Base-by-base conservation (phyloP, 148 eudicot genomes). In the Camellia lanceoleosa region DNA sequence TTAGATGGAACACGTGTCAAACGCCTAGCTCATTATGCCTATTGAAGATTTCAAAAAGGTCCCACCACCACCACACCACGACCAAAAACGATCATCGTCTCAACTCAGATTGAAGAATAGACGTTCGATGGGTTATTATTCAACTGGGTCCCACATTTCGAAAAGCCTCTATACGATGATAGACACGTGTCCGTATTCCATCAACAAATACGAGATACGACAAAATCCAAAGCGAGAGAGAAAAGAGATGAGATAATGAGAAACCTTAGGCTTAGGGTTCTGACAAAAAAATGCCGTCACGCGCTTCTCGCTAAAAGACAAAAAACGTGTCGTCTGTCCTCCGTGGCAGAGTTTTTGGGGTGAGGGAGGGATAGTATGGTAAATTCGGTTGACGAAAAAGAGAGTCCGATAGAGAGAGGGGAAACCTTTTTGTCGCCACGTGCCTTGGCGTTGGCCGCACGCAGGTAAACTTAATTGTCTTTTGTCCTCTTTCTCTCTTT, bases 391-490 rank as follows among this genome's bases (percentile, higher is more conserved):
- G 43, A 18, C 30, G 1, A 0, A 8, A 43, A 43, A 5, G 0
- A 7, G 52, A 13, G 52, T 30, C 38, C 38, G 38, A 30, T 30
- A 30, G 38, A 30, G 5, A 70, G 83, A 59, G 19, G 62, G 49
- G 64, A 51, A 59, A 73, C n/a, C 55, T 42, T 72, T 80, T 83
- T 84, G 82, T 82, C 87, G 87, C 76, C 84, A 84, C 86, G 88
- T 88, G 88, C 79, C 78, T 79, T 83, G 82, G 90, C 86, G 90
- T 85, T 82, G 79, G 83, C 86, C 81, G 79, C 86, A 88, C 88
- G 88, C 90, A 64, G 83, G 80, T 47, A 78, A 71, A 84, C 52
- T 54, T 20, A 19, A 47, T 85, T 59, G 76, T 59, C 73, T 15
- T 49, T 59, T 20, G 20, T 74, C 60, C 56, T 7, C 11, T 65